These are phyloP conservation scores for Xylaria castorea DNA, from an alignment of 495 filamentous ascomycete genomes.

Conservation along the genomic window DNA sequence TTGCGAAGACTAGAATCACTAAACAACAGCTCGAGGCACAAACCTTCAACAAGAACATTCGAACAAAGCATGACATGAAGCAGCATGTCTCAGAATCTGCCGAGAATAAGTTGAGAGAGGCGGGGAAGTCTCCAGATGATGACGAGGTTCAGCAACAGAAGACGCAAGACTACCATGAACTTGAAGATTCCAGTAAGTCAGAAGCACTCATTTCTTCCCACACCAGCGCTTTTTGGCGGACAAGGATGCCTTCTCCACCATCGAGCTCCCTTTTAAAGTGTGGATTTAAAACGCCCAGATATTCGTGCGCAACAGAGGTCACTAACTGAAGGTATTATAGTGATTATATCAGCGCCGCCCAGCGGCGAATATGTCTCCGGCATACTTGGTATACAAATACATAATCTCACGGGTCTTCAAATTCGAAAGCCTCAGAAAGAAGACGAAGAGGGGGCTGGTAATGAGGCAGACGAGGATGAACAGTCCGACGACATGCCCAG, in stretches of 20 bases:
- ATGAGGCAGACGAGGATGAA: constrained; percentile 64
- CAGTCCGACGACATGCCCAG: constrained; percentile 66
- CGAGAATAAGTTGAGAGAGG: constrained; percentile 67
- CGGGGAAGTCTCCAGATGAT: constrained; percentile 56
- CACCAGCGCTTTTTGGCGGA: background rate
- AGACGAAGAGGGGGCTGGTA: constrained; percentile 45
- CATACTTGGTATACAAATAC: constrained; percentile 72
- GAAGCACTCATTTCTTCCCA: background rate
- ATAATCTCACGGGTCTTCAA: constrained; percentile 74
- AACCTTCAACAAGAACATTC: constrained; percentile 58
- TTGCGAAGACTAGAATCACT: constrained; percentile 65
- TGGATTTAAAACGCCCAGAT: background rate
- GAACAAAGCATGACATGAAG: constrained; percentile 59
- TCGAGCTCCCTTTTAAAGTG: background rate
- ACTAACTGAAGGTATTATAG: background rate
- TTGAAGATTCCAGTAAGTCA: constrained; percentile 46
- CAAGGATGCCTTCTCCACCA: background rate
- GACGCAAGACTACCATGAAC: constrained; percentile 63
- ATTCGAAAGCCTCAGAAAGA: constrained; percentile 59
- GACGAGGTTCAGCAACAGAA: constrained; percentile 68
- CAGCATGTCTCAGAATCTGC: constrained; percentile 57
- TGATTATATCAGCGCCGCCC: constrained; percentile 67
- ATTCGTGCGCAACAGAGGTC: background rate
- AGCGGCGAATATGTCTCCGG: constrained; percentile 63
- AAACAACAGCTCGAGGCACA: constrained; percentile 60